phyloP scores from a whole-genome alignment of 148 eudicot genomes.

The Rheum nobile region DNA sequence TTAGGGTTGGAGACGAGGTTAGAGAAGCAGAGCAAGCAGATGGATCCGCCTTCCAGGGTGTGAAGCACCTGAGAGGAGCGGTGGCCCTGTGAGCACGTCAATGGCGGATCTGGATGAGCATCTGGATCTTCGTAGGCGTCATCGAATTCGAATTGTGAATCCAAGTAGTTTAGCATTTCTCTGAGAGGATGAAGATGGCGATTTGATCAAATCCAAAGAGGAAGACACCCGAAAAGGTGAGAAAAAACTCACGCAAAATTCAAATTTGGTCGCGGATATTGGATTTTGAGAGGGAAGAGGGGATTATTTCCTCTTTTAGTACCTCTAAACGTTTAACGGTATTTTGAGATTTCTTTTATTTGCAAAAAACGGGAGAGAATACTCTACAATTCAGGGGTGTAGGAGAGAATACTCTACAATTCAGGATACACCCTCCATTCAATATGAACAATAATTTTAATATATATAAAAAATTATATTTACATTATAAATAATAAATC shows the following conservation, averaged over 20 bases:
- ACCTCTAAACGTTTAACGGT: too few species aligned
- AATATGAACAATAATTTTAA: too few species aligned
- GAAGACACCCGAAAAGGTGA: background rate
- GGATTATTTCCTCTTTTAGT: background rate
- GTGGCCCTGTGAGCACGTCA: constrained; percentile 57
- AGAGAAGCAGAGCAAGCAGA: constrained; percentile 80
- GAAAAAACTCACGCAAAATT: background rate
- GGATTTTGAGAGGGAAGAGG: background rate
- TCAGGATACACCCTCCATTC: too few species aligned
- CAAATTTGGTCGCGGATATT: constrained; percentile 1
- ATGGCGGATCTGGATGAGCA: constrained; percentile 9
- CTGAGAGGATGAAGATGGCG: background rate
- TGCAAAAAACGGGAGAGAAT: too few species aligned
- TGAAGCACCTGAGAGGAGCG: constrained; percentile 38
- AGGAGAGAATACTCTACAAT: too few species aligned
- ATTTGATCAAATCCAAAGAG: background rate
- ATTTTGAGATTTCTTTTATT: too few species aligned
- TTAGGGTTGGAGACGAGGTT: constrained; percentile 55
- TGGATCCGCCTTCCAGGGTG: constrained; percentile 52
- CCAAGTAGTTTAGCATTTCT: background rate
- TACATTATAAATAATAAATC: too few species aligned
- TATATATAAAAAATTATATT: too few species aligned
- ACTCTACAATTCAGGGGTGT: too few species aligned
- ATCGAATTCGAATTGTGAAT: constrained; percentile 5
- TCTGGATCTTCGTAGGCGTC: background rate